Evolutionary conservation across 208 protist genomes (phyloP).

Genomic region (Leishmania arabica): DNA sequence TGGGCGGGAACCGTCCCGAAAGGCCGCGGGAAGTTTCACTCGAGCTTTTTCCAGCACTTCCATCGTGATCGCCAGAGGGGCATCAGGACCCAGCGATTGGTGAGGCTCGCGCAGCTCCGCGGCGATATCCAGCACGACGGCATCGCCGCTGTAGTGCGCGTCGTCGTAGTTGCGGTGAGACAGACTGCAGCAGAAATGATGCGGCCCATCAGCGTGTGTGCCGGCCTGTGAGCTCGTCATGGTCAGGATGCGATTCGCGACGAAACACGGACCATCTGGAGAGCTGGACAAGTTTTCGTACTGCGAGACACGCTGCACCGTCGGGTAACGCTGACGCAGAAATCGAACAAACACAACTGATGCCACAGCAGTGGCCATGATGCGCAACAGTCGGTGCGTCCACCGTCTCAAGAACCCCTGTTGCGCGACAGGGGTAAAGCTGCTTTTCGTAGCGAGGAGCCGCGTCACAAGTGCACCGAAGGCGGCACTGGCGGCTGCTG

Average conservation of each 20-base stretch:
- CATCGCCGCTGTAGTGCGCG: conserved; percentile 72
- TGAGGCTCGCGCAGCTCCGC: conserved; percentile 26
- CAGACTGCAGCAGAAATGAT: conserved; percentile 53
- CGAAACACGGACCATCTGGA: conserved; percentile 46
- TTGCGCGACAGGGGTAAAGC: neutral
- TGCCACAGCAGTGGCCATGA: conserved; percentile 3
- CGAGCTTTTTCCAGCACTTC: conserved; percentile 42
- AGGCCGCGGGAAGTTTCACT: conserved; percentile 13
- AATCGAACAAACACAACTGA: conserved; percentile 30
- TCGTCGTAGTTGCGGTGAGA: conserved; percentile 42
- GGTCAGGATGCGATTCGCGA: conserved; percentile 49
- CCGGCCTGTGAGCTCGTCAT: conserved; percentile 78
- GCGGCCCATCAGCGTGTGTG: conserved; percentile 74
- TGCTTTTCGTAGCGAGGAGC: conserved; percentile 10
- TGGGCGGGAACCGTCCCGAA: conserved; percentile 11
- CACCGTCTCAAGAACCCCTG: neutral
- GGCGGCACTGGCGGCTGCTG: conserved; percentile 32
- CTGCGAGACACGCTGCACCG: conserved; percentile 29
- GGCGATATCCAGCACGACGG: conserved; percentile 53
- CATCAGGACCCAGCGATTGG: conserved; percentile 2
- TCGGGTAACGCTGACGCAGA: conserved; percentile 33
- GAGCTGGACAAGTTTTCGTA: conserved; percentile 47
- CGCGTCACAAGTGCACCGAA: conserved; percentile 38
- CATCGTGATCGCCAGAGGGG: conserved; percentile 38
- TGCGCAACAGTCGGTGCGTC: conserved; percentile 3